Conservation (phyloP, 371 early-diverging fungal genomes). For the Haplosporangium sp. region DNA sequence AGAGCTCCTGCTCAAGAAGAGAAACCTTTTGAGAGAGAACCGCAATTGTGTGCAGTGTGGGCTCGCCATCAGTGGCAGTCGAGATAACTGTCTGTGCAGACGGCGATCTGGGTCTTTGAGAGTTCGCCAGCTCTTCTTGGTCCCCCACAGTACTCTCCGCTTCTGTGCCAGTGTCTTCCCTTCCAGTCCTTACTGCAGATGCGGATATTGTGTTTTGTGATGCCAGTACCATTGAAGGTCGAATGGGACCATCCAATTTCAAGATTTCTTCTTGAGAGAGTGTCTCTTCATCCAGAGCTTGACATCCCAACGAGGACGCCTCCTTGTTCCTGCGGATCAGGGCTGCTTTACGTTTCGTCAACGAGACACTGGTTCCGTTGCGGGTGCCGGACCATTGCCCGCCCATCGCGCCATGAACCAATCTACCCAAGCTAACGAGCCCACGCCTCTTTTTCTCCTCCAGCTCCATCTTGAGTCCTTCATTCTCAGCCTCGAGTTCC, state of each 20-base stretch:
- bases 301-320: not conserved
- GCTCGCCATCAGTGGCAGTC: slow-evolving; percentile 27
- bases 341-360: slow-evolving; percentile 29
- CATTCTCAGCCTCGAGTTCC: slow-evolving; percentile 57
- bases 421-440: slow-evolving; percentile 35
- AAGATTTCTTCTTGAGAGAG: slow-evolving; percentile 5
- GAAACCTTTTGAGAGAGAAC: slow-evolving; percentile 50
- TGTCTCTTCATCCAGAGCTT: slow-evolving; percentile 35
- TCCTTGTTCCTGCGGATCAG: slow-evolving; percentile 24
- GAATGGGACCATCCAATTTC: slow-evolving; percentile 19
- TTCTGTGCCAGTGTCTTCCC: not conserved
- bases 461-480: slow-evolving; percentile 49
- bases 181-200: not conserved
- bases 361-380: slow-evolving; percentile 26
- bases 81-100: slow-evolving; percentile 31
- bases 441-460: slow-evolving; percentile 54
- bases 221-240: slow-evolving; percentile 35
- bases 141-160: not conserved
- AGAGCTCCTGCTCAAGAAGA: slow-evolving; percentile 45
- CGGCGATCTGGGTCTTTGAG: slow-evolving; percentile 26
- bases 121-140: not conserved
- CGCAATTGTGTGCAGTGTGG: slow-evolving; percentile 39
- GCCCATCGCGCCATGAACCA: slow-evolving; percentile 51
- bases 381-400: slow-evolving; percentile 47
- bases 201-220: slow-evolving; percentile 5